A percentile compares a stretch with the other conserved stretches of the same genome.
Conservation (phyloP, 139 green algal species). For the Edaphochlamys debaryana region DNA sequence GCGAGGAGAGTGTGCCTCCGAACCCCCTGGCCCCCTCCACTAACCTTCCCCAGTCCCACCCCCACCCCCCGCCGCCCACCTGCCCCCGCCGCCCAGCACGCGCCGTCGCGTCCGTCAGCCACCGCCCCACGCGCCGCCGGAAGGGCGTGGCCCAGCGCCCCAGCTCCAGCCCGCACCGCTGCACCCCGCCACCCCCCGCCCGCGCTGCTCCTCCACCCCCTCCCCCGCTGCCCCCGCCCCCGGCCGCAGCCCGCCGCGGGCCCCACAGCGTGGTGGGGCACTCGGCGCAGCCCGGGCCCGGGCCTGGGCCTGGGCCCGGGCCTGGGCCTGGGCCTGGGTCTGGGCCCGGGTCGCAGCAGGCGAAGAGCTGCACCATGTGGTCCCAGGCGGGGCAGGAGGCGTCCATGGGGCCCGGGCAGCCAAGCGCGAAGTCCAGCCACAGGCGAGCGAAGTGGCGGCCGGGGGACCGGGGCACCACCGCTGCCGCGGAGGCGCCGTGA, state of each 20-base stretch:
- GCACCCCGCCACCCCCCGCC: background rate
- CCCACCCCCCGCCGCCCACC: background rate
- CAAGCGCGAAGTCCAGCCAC: slow-evolving; percentile 26
- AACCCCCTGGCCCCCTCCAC: too few relatives aligned
- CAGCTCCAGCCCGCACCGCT: slow-evolving; percentile 59
- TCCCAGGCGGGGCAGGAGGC: slow-evolving; percentile 66
- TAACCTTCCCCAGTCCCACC: too few relatives aligned
- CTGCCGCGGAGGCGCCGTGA: slow-evolving; percentile 1
- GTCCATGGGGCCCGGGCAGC: slow-evolving; percentile 26
- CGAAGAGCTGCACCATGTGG: slow-evolving; percentile 68
- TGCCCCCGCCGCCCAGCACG: slow-evolving; percentile 28
- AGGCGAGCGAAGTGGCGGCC: slow-evolving; percentile 9
- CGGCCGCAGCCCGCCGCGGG: background rate
- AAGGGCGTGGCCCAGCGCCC: slow-evolving; percentile 72
- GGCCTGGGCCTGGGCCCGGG: too few relatives aligned
- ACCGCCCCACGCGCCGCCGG: slow-evolving; percentile 54
- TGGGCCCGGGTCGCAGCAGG: slow-evolving; percentile 58
- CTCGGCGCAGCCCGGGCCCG: slow-evolving; percentile 34
- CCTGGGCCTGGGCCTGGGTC: too few relatives aligned
- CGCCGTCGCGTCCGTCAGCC: slow-evolving; percentile 65
- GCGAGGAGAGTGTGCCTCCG: too few relatives aligned
- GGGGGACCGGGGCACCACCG: background rate
- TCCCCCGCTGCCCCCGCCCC: background rate
- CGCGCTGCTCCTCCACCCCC: background rate
- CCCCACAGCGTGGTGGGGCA: slow-evolving; percentile 54